Evolutionary conservation across 163 green algal genomes (phyloP).

Genomic region (Chlorella variabilis): DNA sequence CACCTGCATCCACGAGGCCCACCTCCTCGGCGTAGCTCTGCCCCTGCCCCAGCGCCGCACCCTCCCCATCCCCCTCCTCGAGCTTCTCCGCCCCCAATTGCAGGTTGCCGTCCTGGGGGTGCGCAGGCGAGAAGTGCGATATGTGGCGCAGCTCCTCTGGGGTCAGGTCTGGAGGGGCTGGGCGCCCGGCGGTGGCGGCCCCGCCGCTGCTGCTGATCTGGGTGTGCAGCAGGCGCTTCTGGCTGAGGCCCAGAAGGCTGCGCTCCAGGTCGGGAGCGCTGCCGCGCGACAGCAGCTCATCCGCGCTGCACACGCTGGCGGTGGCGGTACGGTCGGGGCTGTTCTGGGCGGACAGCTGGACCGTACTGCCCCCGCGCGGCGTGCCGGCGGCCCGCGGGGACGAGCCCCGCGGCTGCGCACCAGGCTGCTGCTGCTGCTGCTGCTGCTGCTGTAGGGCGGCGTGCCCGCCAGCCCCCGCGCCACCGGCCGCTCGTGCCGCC

Average conservation of each 20-base stretch:
- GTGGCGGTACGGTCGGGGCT: not conserved
- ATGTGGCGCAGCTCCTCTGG: not conserved
- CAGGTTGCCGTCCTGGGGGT: not conserved
- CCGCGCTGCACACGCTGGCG: not conserved
- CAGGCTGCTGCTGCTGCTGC: not conserved
- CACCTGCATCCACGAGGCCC: conserved; percentile 27
- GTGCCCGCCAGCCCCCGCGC: too few relatives aligned
- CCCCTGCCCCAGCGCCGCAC: not conserved
- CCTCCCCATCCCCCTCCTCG: not conserved
- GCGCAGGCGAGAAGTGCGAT: not conserved
- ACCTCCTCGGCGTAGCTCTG: not conserved
- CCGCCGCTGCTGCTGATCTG: conserved; percentile 7
- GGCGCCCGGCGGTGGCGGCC: not conserved
- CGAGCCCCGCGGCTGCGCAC: not conserved
- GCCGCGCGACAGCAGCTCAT: conserved; percentile 10
- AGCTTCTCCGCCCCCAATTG: conserved; percentile 23
- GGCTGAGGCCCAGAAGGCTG: not conserved
- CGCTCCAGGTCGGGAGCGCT: not conserved
- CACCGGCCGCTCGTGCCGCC: not conserved
- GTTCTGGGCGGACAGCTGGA: conserved; percentile 25
- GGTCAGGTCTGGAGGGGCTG: not conserved
- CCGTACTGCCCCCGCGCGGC: not conserved
- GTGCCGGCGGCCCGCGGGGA: not conserved
- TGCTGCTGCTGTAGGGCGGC: not conserved
- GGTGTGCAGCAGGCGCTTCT: not conserved